These are phyloP conservation scores for Pleurotus djamor DNA, from an alignment of 768 basidiomycete genomes.

Conservation along the genomic window DNA sequence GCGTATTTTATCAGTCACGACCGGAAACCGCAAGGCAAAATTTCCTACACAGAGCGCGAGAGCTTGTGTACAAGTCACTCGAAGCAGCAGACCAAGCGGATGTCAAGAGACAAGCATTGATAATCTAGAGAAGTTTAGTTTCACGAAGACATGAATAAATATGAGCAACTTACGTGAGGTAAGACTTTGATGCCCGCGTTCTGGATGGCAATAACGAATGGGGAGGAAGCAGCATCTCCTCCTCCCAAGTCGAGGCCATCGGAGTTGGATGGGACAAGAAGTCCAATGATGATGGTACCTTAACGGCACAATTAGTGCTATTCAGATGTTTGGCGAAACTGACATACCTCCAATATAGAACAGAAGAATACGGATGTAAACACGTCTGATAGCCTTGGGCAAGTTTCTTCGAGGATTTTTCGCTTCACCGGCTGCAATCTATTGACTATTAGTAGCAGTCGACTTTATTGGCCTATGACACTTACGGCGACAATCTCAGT, in stretches of 20 bases:
- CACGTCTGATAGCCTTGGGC: conserved; percentile 64
- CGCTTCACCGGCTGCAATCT: conserved; percentile 86
- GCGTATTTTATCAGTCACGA: neutral
- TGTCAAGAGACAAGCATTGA: conserved; percentile 81
- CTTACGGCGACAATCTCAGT: conserved; percentile 91
- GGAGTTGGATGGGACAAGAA: conserved; percentile 78
- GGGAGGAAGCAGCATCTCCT: conserved; percentile 71
- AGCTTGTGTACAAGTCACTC: conserved; percentile 87
- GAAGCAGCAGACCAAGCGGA: conserved; percentile 93
- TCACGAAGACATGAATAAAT: neutral
- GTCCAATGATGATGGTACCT: conserved; percentile 74
- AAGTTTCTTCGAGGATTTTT: conserved; percentile 78
- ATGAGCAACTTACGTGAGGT: conserved; percentile 58
- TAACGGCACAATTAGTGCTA: conserved; percentile 15
- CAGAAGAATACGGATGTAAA: conserved; percentile 81
- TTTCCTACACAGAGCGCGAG: conserved; percentile 76
- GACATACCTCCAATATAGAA: conserved; percentile 55
- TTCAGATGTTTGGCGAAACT: too few species aligned
- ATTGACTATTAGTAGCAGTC: neutral
- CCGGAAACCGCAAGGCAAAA: neutral
- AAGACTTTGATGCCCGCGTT: conserved; percentile 84
- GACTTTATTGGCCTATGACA: conserved; percentile 4
- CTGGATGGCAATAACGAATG: conserved; percentile 90
- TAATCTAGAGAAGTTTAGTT: conserved; percentile 42
- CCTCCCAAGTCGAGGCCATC: conserved; percentile 44